Evolutionary conservation across 371 early-diverging fungal genomes (phyloP).

Genomic region (Capillidium rhysosporum): DNA sequence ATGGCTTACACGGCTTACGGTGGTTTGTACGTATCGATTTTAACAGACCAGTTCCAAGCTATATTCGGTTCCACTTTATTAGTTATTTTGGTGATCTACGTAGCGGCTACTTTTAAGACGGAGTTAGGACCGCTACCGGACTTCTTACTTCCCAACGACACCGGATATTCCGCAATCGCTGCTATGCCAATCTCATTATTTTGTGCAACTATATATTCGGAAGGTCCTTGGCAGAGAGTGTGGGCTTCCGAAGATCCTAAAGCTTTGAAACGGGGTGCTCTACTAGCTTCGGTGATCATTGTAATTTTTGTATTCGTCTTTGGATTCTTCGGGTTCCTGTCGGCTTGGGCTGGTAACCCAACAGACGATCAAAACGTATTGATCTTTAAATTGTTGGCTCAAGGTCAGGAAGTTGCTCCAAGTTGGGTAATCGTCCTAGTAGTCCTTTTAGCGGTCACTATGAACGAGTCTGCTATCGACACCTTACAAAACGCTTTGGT

Average conservation of each 20-base stretch:
- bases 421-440: constrained; percentile 17
- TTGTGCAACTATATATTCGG: constrained; percentile 28
- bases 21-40: constrained; percentile 30
- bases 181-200: constrained; percentile 27
- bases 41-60: constrained; percentile 33
- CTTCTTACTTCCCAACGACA: constrained; percentile 18
- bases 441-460: constrained; percentile 20
- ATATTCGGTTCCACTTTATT: constrained; percentile 19
- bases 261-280: constrained; percentile 20
- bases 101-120: constrained; percentile 25
- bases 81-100: constrained; percentile 18
- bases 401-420: constrained; percentile 13
- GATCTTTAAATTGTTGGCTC: constrained; percentile 24
- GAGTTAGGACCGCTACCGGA: constrained; percentile 16
- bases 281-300: constrained; percentile 16
- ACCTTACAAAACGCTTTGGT: constrained; percentile 30
- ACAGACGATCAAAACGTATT: constrained; percentile 12
- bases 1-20: constrained; percentile 30
- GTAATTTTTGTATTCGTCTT: constrained; percentile 24
- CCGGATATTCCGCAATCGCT: constrained; percentile 22
- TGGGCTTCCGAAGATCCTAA: constrained; percentile 29
- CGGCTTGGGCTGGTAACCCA: constrained; percentile 23
- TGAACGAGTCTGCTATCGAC: constrained; percentile 33
- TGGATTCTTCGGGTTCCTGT: constrained; percentile 31
- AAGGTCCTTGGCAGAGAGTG: constrained; percentile 35